Evolutionary conservation across 2,329 filamentous ascomycete genomes (phyloP).

Genomic region (Nannizziopsis arthrosporioides): DNA sequence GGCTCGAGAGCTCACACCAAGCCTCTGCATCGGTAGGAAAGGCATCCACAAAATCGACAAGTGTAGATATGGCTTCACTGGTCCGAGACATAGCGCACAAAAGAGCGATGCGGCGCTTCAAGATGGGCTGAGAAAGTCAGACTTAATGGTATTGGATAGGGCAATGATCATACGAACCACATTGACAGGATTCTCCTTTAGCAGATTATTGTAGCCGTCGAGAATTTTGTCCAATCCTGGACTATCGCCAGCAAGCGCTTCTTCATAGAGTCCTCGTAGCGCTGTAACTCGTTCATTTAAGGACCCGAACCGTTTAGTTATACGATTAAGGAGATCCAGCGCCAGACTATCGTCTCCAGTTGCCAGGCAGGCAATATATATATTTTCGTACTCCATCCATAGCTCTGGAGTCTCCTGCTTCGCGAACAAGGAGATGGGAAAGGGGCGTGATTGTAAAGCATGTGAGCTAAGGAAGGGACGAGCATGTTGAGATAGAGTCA

Average conservation of each 20-base stretch:
- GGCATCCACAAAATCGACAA: slow-evolving; percentile 66
- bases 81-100: slow-evolving; percentile 60
- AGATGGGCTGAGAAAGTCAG: slow-evolving; percentile 50
- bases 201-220: slow-evolving; percentile 62
- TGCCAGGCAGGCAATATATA: slow-evolving; percentile 71
- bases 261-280: slow-evolving; percentile 68
- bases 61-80: slow-evolving; percentile 59
- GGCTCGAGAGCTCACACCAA: slow-evolving; percentile 81
- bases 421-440: slow-evolving; percentile 42
- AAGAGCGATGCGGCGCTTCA: slow-evolving; percentile 73
- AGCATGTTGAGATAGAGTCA: slow-evolving; percentile 34
- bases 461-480: slow-evolving; percentile 38
- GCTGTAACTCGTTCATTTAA: slow-evolving; percentile 80
- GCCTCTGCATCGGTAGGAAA: slow-evolving; percentile 84
- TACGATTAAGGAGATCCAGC: slow-evolving; percentile 58
- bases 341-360: slow-evolving; percentile 74
- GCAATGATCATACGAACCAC: slow-evolving; percentile 43
- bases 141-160: not conserved
- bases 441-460: slow-evolving; percentile 38
- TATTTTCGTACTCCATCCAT: slow-evolving; percentile 78
- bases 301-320: slow-evolving; percentile 68
- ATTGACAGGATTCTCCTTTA: slow-evolving; percentile 64
- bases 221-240: slow-evolving; percentile 58
- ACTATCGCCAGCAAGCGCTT: slow-evolving; percentile 61
- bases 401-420: slow-evolving; percentile 60